phyloP scores from a whole-genome alignment of 2,329 filamentous ascomycete species.

The Aspergillus tubingensis region DNA sequence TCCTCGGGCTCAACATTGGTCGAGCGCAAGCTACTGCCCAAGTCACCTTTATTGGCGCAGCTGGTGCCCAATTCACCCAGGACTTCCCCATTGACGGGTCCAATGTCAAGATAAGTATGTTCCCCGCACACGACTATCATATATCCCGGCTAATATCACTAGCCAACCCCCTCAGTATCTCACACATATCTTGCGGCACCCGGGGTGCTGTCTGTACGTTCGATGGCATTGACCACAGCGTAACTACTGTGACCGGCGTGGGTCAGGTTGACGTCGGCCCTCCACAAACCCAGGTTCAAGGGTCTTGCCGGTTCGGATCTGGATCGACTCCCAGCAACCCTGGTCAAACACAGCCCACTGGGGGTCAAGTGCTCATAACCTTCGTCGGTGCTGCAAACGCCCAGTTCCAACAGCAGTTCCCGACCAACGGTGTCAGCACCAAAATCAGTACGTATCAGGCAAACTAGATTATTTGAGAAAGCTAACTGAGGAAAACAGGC shows the following conservation, averaged over 20 bases:
- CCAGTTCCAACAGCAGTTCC: conserved; percentile 6
- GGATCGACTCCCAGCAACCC: background rate
- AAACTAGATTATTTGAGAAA: background rate
- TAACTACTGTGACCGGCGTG: conserved; percentile 19
- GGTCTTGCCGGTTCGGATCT: conserved; percentile 14
- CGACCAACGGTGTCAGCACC: background rate
- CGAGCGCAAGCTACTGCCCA: background rate
- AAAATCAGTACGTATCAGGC: conserved; percentile 2
- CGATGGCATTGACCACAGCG: conserved; percentile 21
- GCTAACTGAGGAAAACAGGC: background rate
- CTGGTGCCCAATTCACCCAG: conserved; percentile 21
- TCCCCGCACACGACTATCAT: too few species aligned
- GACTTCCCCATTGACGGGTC: conserved; percentile 21
- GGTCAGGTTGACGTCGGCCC: conserved; percentile 25
- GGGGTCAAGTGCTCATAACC: conserved; percentile 3
- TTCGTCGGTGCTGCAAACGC: conserved; percentile 10
- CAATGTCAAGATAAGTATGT: conserved; percentile 19
- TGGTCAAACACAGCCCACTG: background rate
- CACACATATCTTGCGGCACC: conserved; percentile 17
- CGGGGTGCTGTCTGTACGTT: conserved; percentile 22
- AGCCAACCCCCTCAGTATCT: conserved; percentile 26
- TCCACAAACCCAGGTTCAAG: conserved; percentile 26
- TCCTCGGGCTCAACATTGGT: background rate
- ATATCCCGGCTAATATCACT: background rate
- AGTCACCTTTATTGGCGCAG: conserved; percentile 26